Percentiles rank a stretch among this genome's conserved stretches.
Conservation (phyloP, 345 rosid genomes). For the Gossypium thurberi region DNA sequence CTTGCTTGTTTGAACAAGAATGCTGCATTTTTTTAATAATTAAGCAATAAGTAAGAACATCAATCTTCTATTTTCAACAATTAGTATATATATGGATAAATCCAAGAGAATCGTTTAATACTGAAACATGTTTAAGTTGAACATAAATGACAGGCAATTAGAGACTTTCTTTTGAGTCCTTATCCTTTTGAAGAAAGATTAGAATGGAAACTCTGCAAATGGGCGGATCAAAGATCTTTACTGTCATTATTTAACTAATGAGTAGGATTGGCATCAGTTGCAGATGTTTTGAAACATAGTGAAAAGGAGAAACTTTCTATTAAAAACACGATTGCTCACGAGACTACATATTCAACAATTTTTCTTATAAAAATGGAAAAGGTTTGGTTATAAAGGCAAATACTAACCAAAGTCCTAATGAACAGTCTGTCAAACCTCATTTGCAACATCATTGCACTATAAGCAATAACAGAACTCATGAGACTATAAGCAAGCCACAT, state of each 20-base stretch:
- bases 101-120: background rate
- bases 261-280: background rate
- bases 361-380: background rate
- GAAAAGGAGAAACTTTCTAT: background rate
- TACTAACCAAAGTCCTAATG: background rate
- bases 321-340: background rate
- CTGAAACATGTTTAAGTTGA: background rate
- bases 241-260: background rate
- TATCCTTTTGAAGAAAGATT: background rate
- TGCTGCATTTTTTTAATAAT: constrained; percentile 32
- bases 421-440: background rate
- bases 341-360: background rate
- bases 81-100: background rate
- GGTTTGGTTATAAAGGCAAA: background rate
- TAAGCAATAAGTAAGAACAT: background rate
- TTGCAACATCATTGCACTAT: background rate
- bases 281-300: background rate
- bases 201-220: background rate
- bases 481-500: background rate
- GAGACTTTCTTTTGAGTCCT: background rate
- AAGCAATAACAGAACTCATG: background rate
- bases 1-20: constrained; percentile 68
- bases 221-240: background rate
- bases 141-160: background rate
- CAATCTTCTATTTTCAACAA: background rate